phyloP scores from a whole-genome alignment of 1,284 basidiomycete species.

The Trichosporon sp. region DNA sequence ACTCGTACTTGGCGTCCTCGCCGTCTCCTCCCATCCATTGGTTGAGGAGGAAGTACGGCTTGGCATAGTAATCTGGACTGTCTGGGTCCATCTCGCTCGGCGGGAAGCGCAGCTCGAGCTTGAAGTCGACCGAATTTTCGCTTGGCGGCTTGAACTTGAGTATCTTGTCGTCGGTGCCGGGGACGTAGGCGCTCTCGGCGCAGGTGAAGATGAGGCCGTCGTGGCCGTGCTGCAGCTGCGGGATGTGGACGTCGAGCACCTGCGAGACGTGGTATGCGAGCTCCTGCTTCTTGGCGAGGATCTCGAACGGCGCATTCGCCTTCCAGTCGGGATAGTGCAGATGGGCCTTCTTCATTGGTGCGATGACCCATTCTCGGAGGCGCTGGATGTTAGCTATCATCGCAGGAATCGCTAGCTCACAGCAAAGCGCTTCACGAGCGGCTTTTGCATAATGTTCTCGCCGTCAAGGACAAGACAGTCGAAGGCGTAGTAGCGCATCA shows the following conservation, averaged over 20 bases:
- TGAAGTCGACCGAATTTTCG: conserved; percentile 98
- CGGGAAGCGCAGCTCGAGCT: conserved; percentile 86
- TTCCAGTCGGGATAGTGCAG: conserved; percentile 59
- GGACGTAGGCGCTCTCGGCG: conserved; percentile 71
- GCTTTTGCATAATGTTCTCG: conserved; percentile 75
- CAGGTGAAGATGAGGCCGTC: conserved; percentile 98
- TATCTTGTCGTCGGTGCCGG: conserved; percentile 88
- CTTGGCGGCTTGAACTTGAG: conserved; percentile 99
- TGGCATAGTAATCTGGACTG: conserved; percentile 72
- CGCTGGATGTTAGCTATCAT: conserved; percentile 54
- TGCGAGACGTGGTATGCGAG: conserved; percentile 82
- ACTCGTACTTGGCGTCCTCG: conserved; percentile 57
- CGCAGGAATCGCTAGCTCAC: conserved; percentile 54
- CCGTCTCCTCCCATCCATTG: conserved; percentile 63
- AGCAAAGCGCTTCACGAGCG: conserved; percentile 82
- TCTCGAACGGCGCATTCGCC: conserved; percentile 72
- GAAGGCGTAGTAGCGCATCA: conserved; percentile 77
- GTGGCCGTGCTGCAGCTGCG: conserved; percentile 83
- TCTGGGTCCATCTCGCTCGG: conserved; percentile 54
- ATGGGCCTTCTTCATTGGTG: conserved; percentile 69
- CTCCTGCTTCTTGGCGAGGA: conserved; percentile 81
- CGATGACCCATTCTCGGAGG: conserved; percentile 73
- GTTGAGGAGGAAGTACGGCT: conserved; percentile 79
- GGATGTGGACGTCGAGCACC: conserved; percentile 78
- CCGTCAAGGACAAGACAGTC: conserved; percentile 86